phyloP scores from a whole-genome alignment of 345 rosid species.

The Euclidium syriacum region DNA sequence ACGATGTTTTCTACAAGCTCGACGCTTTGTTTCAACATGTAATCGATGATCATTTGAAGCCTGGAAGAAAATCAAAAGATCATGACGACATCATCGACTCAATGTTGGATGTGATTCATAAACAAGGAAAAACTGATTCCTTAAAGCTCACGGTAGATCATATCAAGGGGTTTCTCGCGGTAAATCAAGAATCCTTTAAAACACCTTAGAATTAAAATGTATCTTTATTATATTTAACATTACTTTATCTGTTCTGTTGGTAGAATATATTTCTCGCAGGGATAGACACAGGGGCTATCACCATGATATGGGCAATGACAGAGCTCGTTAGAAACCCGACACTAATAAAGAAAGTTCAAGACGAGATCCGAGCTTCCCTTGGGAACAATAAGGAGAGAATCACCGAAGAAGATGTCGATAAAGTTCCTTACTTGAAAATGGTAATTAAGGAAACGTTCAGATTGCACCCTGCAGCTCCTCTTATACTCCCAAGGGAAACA shows the following conservation, averaged over 20 bases:
- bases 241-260: not conserved
- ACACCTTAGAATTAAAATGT: not conserved
- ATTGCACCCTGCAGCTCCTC: slow-evolving; percentile 51
- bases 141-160: slow-evolving; percentile 12
- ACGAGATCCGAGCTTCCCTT: slow-evolving; percentile 32
- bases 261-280: slow-evolving; percentile 28
- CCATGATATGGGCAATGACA: slow-evolving; percentile 36
- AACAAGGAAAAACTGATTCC: slow-evolving; percentile 7
- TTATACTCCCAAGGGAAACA: slow-evolving; percentile 52
- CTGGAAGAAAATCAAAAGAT: slow-evolving; percentile 19
- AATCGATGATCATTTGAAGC: slow-evolving; percentile 25
- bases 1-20: slow-evolving; percentile 12
- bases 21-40: slow-evolving; percentile 19
- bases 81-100: slow-evolving; percentile 26
- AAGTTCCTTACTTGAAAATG: slow-evolving; percentile 40
- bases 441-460: slow-evolving; percentile 51
- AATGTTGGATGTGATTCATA: slow-evolving; percentile 21
- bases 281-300: slow-evolving; percentile 26
- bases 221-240: not conserved
- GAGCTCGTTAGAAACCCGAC: slow-evolving; percentile 40
- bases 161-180: slow-evolving; percentile 25
- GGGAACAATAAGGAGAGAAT: slow-evolving; percentile 33
- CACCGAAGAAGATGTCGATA: slow-evolving; percentile 37
- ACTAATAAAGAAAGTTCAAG: slow-evolving; percentile 38
- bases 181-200: slow-evolving; percentile 6